Conservation (phyloP, 1,139 yeast genomes). For the Kodamaea sp. region DNA sequence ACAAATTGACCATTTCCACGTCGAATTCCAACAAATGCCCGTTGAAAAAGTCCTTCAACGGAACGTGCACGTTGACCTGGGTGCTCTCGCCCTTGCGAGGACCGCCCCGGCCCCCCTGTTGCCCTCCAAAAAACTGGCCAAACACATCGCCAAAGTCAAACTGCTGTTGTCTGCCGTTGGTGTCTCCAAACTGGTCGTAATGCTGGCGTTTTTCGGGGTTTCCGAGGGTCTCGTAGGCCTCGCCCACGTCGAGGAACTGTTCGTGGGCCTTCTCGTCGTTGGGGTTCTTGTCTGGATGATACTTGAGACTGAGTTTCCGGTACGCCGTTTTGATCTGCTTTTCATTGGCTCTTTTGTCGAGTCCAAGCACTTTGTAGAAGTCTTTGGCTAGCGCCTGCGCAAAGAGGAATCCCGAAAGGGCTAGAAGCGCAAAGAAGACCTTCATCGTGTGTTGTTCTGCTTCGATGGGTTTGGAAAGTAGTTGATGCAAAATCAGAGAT, state of each 20-base stretch:
- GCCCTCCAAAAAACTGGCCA: slow-evolving; percentile 71
- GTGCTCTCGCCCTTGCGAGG: slow-evolving; percentile 63
- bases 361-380: slow-evolving; percentile 59
- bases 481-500: background rate
- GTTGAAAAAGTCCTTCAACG: slow-evolving; percentile 65
- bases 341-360: slow-evolving; percentile 67
- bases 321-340: slow-evolving; percentile 87
- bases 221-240: slow-evolving; percentile 86
- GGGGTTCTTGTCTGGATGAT: slow-evolving; percentile 92
- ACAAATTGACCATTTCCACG: slow-evolving; percentile 71
- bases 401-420: slow-evolving; percentile 5
- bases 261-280: slow-evolving; percentile 75
- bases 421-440: slow-evolving; percentile 4
- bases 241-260: slow-evolving; percentile 86
- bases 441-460: slow-evolving; percentile 5
- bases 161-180: slow-evolving; percentile 53
- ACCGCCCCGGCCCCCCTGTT: slow-evolving; percentile 36
- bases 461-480: no score
- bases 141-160: slow-evolving; percentile 62
- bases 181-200: slow-evolving; percentile 83
- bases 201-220: slow-evolving; percentile 70
- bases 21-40: slow-evolving; percentile 66
- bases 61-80: slow-evolving; percentile 54
- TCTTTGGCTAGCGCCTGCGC: slow-evolving; percentile 18
- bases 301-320: slow-evolving; percentile 78